Evolutionary conservation across 2,329 filamentous ascomycete species (phyloP), one percentile per base, ranked within the genome.

Genomic region (Fusarium penzigii): DNA sequence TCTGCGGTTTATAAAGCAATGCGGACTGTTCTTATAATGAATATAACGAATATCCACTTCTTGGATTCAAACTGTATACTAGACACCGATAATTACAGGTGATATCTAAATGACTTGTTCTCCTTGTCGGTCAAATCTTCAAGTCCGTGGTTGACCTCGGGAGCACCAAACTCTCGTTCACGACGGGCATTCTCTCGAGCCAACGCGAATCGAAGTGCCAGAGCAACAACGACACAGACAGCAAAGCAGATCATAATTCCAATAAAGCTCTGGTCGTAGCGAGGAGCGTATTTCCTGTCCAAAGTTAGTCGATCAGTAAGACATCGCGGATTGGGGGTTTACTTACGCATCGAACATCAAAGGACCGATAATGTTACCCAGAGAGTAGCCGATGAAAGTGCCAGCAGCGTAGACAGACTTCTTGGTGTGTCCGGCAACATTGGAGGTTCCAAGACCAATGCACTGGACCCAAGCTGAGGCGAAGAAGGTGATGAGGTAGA

Each of bases 111-210:
- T 10, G 57, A 58, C 39, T 55, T 62, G 17, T 62, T 62, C 46
- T 62, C 57, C 29, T 34, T 39, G 46, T 76, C 72, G 9, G 72
- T 74, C 42, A 73, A 63, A 44, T 75, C 71, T 42, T 74, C 70
- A 40, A 74, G 70, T 0, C 70, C 72, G 17, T 72, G 69, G 16
- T 63, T 63, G 49, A 69, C 55, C 14, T 64, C 65, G 5, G 63
- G 61, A 10, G 69, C 51, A 16, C 72, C 69, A 36, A 69, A 66
- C 13, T 64, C 48, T 38, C 43, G 44, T 13, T 72, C 65, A 32
- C 69, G 62, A 20, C 50, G 65, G 20, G 53, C 61, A 49, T 72
- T 72, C 48, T 72, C 56, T 13, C 54, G 46, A 5, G 47, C 61
- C n/a, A 65, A 53, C 11, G 64, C 46, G 25, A 68, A 60, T 3